Conservation (phyloP, 495 filamentous ascomycete species). For the Baudoinia panamericana region DNA sequence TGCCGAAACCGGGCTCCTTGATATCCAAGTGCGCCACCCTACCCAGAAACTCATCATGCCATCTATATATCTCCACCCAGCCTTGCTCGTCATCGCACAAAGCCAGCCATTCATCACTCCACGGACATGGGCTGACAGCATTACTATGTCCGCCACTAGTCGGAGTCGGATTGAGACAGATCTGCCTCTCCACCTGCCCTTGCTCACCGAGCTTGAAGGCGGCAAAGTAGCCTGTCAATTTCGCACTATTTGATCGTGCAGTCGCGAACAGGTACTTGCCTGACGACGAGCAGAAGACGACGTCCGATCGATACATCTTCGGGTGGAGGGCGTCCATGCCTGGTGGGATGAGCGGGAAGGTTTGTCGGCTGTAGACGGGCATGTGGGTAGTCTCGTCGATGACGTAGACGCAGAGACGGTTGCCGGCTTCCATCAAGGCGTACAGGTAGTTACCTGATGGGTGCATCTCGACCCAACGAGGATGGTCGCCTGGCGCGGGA, state of each 20-base stretch:
- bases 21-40: slow-evolving; percentile 62
- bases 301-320: slow-evolving; percentile 61
- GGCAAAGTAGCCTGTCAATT: slow-evolving; percentile 62
- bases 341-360: slow-evolving; percentile 63
- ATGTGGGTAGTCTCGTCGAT: slow-evolving; percentile 61
- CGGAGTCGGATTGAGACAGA: slow-evolving; percentile 68
- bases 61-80: slow-evolving; percentile 75
- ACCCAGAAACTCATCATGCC: slow-evolving; percentile 62
- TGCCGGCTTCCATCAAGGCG: slow-evolving; percentile 74
- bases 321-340: slow-evolving; percentile 34
- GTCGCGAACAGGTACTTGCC: slow-evolving; percentile 66
- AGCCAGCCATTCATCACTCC: slow-evolving; percentile 73
- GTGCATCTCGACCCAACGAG: slow-evolving; percentile 74
- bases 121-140: slow-evolving; percentile 64
- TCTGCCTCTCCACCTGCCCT: slow-evolving; percentile 60
- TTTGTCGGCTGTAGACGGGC: slow-evolving; percentile 70
- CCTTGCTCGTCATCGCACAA: slow-evolving; percentile 75
- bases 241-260: slow-evolving; percentile 58
- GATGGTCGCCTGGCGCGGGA: slow-evolving; percentile 58
- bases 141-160: slow-evolving; percentile 79
- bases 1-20: slow-evolving; percentile 69
- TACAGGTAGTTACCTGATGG: slow-evolving; percentile 64
- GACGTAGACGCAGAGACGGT: slow-evolving; percentile 64
- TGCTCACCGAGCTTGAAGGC: slow-evolving; percentile 56
- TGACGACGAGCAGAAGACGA: slow-evolving; percentile 52